These are phyloP conservation scores for Rhinocladiella mackenziei DNA, from an alignment of 2,329 filamentous ascomycete genomes.

Conservation along the genomic window DNA sequence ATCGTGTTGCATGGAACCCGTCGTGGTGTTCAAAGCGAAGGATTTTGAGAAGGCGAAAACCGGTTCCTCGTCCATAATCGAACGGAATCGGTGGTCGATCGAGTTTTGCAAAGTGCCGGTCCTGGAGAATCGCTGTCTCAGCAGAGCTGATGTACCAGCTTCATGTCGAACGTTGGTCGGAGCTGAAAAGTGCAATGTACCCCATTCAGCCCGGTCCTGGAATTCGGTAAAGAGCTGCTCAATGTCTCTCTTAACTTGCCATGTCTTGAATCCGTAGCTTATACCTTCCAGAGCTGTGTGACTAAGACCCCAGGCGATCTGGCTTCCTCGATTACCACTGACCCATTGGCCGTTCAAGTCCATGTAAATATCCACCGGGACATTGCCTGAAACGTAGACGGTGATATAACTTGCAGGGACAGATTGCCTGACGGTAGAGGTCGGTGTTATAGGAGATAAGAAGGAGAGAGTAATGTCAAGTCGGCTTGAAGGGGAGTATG, in stretches of 20 bases:
- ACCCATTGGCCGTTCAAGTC: conserved; percentile 77
- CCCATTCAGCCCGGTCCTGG: conserved; percentile 76
- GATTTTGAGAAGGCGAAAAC: conserved; percentile 74
- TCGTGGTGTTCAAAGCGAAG: conserved; percentile 51
- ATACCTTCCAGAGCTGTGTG: conserved; percentile 41
- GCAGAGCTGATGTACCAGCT: conserved; percentile 61
- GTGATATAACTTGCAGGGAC: conserved; percentile 78
- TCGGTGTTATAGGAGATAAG: conserved; percentile 74
- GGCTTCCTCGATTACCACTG: conserved; percentile 66
- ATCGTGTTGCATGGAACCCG: conserved; percentile 29
- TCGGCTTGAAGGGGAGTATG: conserved; percentile 33
- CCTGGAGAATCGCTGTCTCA: conserved; percentile 67
- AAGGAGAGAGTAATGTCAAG: conserved; percentile 58
- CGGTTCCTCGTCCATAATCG: conserved; percentile 72
- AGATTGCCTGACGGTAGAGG: conserved; percentile 73
- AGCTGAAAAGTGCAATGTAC: conserved; percentile 70
- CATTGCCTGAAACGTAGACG: conserved; percentile 63
- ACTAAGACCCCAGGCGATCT: conserved; percentile 66
- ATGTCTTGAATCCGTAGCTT: conserved; percentile 41
- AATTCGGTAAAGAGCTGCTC: conserved; percentile 71
- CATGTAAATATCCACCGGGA: conserved; percentile 61
- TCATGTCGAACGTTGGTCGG: conserved; percentile 66
- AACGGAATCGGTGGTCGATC: conserved; percentile 63
- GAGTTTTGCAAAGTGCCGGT: conserved; percentile 63
- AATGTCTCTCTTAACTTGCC: conserved; percentile 40